Conservation (phyloP, 1,284 basidiomycete genomes). For the Tilletiopsis washingtonensis region DNA sequence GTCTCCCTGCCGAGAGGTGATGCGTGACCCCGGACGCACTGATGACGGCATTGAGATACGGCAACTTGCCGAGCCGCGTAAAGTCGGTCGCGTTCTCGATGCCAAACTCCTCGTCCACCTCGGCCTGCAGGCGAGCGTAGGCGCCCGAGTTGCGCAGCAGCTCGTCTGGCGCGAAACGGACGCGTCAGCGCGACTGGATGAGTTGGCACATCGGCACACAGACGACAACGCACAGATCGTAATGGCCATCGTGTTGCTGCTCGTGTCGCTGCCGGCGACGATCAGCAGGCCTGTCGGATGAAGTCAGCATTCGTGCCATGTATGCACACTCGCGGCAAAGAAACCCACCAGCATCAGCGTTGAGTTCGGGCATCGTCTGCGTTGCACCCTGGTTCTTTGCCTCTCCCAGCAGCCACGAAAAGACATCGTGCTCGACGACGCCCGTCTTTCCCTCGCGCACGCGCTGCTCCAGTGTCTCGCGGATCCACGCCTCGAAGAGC, state of each 20-base stretch:
- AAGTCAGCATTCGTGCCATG: too few relatives aligned
- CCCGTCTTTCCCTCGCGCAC: slow-evolving; percentile 15
- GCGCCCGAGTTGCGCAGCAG: slow-evolving; percentile 10
- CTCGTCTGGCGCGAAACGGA: too few relatives aligned
- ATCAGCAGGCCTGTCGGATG: slow-evolving; percentile 17
- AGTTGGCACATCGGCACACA: too few relatives aligned
- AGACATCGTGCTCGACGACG: slow-evolving; percentile 11
- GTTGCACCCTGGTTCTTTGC: slow-evolving; percentile 1
- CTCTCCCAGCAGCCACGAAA: slow-evolving; percentile 12
- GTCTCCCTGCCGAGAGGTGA: too few relatives aligned
- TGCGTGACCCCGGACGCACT: too few relatives aligned
- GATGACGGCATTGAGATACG: too few relatives aligned
- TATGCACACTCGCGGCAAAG: too few relatives aligned
- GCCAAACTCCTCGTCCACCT: slow-evolving; percentile 13
- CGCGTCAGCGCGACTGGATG: too few relatives aligned
- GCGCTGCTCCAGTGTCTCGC: slow-evolving; percentile 1
- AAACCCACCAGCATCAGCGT: slow-evolving; percentile 16
- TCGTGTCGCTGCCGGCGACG: slow-evolving; percentile 22
- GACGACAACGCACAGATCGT: too few relatives aligned
- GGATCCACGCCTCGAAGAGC: slow-evolving; percentile 17
- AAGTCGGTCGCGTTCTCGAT: slow-evolving; percentile 12
- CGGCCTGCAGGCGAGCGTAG: slow-evolving; percentile 8
- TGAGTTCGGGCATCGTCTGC: slow-evolving; percentile 6
- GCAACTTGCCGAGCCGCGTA: background rate
- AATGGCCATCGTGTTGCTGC: slow-evolving; percentile 15